Evolutionary conservation across 768 basidiomycete species (phyloP).

Genomic region (Kwoniella bestiolae): DNA sequence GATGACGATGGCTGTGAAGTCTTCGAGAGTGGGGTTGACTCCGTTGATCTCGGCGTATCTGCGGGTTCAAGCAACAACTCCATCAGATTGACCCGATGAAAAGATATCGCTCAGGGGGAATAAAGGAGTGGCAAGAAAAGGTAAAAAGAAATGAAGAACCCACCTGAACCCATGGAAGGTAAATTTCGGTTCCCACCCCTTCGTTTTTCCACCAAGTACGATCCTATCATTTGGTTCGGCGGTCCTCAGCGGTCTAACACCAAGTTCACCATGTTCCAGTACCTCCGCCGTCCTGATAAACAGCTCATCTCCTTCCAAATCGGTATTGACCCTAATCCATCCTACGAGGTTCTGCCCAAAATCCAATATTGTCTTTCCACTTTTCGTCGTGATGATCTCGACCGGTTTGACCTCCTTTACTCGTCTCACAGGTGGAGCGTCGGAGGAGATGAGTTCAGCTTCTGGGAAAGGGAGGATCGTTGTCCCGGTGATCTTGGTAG

Average conservation of each 20-base stretch:
- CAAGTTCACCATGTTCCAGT: constrained; percentile 52
- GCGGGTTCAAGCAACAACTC: background rate
- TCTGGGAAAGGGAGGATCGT: constrained; percentile 25
- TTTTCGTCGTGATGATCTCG: constrained; percentile 46
- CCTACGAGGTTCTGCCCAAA: constrained; percentile 56
- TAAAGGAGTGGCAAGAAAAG: no score
- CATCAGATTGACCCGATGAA: no score
- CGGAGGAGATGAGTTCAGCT: constrained; percentile 31
- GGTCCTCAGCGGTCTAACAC: constrained; percentile 42
- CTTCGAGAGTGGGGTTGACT: constrained; percentile 6
- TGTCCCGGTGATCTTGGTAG: constrained; percentile 1
- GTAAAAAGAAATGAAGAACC: no score
- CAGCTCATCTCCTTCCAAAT: constrained; percentile 22
- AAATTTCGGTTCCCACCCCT: constrained; percentile 51
- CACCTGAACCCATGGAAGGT: constrained; percentile 54
- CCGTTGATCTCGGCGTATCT: constrained; percentile 47
- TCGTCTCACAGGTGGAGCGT: constrained; percentile 45
- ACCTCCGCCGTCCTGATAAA: constrained; percentile 50
- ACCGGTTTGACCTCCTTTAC: constrained; percentile 25
- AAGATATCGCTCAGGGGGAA: no score
- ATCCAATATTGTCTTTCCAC: constrained; percentile 50
- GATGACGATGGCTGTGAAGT: constrained; percentile 39
- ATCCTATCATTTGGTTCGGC: constrained; percentile 36
- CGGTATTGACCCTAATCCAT: constrained; percentile 38
- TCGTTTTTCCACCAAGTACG: constrained; percentile 29